Evolutionary conservation across 768 basidiomycete genomes (phyloP), one percentile per base, ranked within the genome.

Genomic region (Rhodotorula diobovata): DNA sequence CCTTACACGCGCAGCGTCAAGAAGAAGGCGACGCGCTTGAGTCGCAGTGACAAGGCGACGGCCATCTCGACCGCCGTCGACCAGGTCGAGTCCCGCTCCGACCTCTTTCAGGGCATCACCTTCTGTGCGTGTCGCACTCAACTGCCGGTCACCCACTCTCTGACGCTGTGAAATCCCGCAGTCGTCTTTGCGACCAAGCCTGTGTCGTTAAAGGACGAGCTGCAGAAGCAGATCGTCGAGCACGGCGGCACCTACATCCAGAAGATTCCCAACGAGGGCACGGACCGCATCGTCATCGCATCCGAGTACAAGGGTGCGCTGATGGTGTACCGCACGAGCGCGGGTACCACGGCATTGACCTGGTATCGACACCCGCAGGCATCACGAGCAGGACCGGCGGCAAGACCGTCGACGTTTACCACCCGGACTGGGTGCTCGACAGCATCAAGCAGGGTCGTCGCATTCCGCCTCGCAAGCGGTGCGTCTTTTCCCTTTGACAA

Each of bases 31-130:
- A 18, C n/a, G 1, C 28, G 56, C 12, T 18, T 23, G 4, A 43
- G 16, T n/a, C 30, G 32, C 18, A 50, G 61, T 2, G 81, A 89
- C n/a, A 82, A 90, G 45, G 85, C 87, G 6, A 86, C n/a, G 32
- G 32, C 66, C 76, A 89, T 88, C 76, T 82, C 84, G 68, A 89
- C 89, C 2, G 83, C 86, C 63, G 80, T 87, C 21, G 85, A 84
- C 73, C 85, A 85, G 14, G 83, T 91, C 32, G 73, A 84, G 50
- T 83, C 87, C 12, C 83, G 88, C 74, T 85, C 85, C 11, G 81
- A 87, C 37, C 79, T 96, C 28, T 91, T 98, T 76, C 81, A 85
- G 23, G 89, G 85, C 35, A 83, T 88, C 81, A 89, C 84, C 63
- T 95, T 97, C 78, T 87, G 94, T 94, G 63, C 77, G 89, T 82